These are phyloP conservation scores for Phaeoacremonium minimum DNA, from an alignment of 2,329 filamentous ascomycete genomes.

Conservation along the genomic window DNA sequence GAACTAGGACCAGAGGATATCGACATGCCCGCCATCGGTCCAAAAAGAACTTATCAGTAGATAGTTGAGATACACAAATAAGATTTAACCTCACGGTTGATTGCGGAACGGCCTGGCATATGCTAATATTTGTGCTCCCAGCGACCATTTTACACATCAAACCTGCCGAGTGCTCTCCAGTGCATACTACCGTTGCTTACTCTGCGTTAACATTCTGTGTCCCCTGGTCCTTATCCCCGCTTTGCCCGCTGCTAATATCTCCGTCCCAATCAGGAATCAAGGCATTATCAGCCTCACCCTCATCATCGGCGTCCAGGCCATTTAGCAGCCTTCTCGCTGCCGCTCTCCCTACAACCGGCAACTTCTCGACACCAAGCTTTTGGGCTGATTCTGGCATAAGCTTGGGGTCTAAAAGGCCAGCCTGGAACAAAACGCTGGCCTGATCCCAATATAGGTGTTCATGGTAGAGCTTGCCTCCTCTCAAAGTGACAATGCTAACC, in stretches of 20 bases:
- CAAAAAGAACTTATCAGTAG: no score
- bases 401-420: conserved; percentile 47
- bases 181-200: no score
- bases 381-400: conserved; percentile 27
- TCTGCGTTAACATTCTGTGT: no score
- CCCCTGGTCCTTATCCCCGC: no score
- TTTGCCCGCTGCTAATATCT: no score
- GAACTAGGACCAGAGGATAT: conserved; percentile 18
- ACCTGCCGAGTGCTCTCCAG: no score
- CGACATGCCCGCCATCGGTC: conserved; percentile 13
- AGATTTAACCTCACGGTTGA: no score
- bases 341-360: conserved; percentile 34
- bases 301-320: conserved; percentile 25
- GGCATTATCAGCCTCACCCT: conserved; percentile 38
- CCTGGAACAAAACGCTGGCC: conserved; percentile 53
- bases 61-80: no score
- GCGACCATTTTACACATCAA: no score
- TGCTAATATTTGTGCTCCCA: no score
- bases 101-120: no score
- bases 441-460: conserved; percentile 66
- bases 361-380: conserved; percentile 25
- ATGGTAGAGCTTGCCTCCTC: conserved; percentile 55
- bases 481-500: conserved; percentile 54
- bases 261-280: conserved; percentile 30
- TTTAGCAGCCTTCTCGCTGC: conserved; percentile 30